Conservation (phyloP, 2,329 filamentous ascomycete species). For the Venturia oleaginea region DNA sequence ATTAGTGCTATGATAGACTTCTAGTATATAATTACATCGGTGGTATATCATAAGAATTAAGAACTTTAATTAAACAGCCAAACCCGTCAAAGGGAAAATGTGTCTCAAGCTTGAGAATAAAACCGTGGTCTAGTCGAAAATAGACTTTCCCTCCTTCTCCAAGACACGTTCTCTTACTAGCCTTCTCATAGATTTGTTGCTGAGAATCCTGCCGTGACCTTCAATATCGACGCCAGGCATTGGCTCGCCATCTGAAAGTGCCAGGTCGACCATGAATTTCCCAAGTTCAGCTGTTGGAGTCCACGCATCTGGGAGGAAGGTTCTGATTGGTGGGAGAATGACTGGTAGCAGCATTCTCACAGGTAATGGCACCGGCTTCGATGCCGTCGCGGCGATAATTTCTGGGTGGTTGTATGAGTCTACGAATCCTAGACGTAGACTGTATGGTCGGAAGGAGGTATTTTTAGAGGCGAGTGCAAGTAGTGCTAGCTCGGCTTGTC, state of each 20-base stretch:
- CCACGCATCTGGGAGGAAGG: conserved; percentile 25
- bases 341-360: conserved; percentile 17
- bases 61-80: neutral
- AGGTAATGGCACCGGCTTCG: conserved; percentile 20
- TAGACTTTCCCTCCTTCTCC: neutral
- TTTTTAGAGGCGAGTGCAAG: conserved; percentile 41
- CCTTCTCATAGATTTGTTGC: conserved; percentile 33
- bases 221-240: conserved; percentile 30
- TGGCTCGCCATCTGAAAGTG: conserved; percentile 37
- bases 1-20: too few species aligned
- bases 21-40: too few species aligned
- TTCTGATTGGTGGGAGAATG: conserved; percentile 22
- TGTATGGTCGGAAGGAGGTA: conserved; percentile 44
- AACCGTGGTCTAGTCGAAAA: neutral
- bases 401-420: conserved; percentile 39
- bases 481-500: conserved; percentile 53
- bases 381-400: conserved; percentile 29
- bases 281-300: conserved; percentile 41
- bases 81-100: neutral
- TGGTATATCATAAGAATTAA: too few species aligned
- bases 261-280: conserved; percentile 39
- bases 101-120: neutral
- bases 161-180: conserved; percentile 22
- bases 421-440: conserved; percentile 51
- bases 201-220: conserved; percentile 28